Conservation (phyloP, 768 basidiomycete genomes). For the Cystobasidium ongulense region DNA sequence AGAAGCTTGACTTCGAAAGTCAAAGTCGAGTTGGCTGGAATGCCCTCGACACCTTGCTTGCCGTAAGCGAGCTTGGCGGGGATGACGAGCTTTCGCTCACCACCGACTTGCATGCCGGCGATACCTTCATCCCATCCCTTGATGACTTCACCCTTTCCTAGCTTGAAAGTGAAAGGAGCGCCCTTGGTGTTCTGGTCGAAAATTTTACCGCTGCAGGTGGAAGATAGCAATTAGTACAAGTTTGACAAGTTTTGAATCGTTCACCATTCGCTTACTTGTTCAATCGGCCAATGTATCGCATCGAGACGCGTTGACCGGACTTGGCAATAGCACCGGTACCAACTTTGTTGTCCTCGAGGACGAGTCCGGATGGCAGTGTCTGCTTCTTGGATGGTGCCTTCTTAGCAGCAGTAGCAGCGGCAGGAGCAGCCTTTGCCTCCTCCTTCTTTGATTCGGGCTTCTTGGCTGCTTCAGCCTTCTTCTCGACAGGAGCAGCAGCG, state of each 20-base stretch:
- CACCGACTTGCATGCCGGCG: constrained; percentile 77
- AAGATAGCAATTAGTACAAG: too few relatives aligned
- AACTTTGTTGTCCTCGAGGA: constrained; percentile 64
- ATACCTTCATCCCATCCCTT: constrained; percentile 87
- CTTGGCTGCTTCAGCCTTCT: constrained; percentile 10
- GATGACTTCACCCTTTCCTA: constrained; percentile 86
- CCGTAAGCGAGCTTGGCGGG: constrained; percentile 67
- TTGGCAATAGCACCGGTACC: constrained; percentile 82
- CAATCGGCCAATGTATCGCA: constrained; percentile 92
- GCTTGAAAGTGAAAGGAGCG: constrained; percentile 61
- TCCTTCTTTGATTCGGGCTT: constrained; percentile 35
- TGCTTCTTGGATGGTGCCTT: constrained; percentile 47
- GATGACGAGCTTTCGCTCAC: constrained; percentile 71
- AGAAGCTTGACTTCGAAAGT: constrained; percentile 41
- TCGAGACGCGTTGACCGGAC: constrained; percentile 67
- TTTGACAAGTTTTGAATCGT: too few relatives aligned
- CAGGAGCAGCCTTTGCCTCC: constrained; percentile 41
- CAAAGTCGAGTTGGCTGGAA: constrained; percentile 53
- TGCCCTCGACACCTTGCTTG: constrained; percentile 53
- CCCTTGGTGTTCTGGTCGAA: constrained; percentile 59
- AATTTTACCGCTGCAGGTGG: constrained; percentile 51
- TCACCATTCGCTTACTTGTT: constrained; percentile 50
- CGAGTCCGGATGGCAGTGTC: constrained; percentile 61
- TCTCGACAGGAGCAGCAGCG: constrained; percentile 18
- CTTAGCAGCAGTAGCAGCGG: constrained; percentile 41